Base-by-base conservation (phyloP, 139 green algal species). In the Chlamydomonas applanata region DNA sequence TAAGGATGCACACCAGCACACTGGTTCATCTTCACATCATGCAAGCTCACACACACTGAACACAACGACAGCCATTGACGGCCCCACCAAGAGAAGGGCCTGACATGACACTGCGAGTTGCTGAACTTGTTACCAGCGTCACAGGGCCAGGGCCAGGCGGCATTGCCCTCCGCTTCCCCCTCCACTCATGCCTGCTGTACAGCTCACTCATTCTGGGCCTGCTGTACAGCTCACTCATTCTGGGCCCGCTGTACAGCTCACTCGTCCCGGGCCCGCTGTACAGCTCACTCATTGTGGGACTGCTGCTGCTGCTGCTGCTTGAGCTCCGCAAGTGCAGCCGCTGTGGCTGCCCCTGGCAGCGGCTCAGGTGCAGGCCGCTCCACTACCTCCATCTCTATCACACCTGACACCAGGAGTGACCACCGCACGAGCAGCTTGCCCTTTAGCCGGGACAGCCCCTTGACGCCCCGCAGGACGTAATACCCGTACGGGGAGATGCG, bases 361-460 rank as follows among this genome's bases (percentile, higher is more conserved):
- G 40, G 40, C 40, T 49, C 40, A 49, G 40, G 7, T 49, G 62
- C 32, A 4, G 64, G 64, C 64, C 53, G 16, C 11, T 71, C 35
- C 24, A 35, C 3, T 33, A 72, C 45, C 67, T 73, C 67, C 45
- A 73, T 25, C 67, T 73, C 67, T 30, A 73, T n/a, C 44, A 64
- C 67, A 36, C 67, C 67, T 2, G 19, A 49, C 4, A 62, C 22
- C 40, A 73, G 45, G 45, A 73, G 44, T 27, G 40, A 62, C 67
- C 67, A 73, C 3, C 67, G 67, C 45, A 73, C 67, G 40, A 73
- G 34, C 32, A 73, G 67, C 67, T 73, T 73, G 24, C 67, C 67
- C 45, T 60, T 59, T 2, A 73, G 25, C 1, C 45, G 5, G n/a
- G 45, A 46, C 45, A 73, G 45, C 4, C 67, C 67, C 67, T 73